These are phyloP conservation scores for Aspergillus quadrilineatus DNA, from an alignment of 2,329 filamentous ascomycete species.

Conservation along the genomic window DNA sequence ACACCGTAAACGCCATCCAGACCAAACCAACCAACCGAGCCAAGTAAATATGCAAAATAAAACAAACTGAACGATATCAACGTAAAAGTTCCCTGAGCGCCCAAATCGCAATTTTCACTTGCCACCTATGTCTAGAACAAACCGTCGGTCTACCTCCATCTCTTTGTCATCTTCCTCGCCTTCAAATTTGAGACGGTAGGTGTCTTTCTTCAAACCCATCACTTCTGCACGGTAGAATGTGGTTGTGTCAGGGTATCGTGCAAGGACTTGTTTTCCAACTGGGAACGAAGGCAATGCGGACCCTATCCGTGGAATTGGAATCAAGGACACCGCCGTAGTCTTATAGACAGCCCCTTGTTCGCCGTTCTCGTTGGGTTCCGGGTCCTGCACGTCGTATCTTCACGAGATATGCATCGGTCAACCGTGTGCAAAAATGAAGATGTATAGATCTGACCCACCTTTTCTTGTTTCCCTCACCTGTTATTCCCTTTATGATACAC, in stretches of 20 bases:
- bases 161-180: slow-evolving; percentile 72
- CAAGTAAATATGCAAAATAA: slow-evolving; percentile 1
- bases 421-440: slow-evolving; percentile 9
- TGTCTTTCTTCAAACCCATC: slow-evolving; percentile 61
- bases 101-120: slow-evolving; percentile 30
- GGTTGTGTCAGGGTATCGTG: slow-evolving; percentile 78
- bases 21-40: background rate
- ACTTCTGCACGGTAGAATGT: slow-evolving; percentile 85
- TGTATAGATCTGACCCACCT: slow-evolving; percentile 43
- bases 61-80: background rate
- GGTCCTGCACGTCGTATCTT: slow-evolving; percentile 76
- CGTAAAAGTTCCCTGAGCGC: background rate
- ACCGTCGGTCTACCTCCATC: slow-evolving; percentile 72
- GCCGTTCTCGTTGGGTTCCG: slow-evolving; percentile 69
- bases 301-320: slow-evolving; percentile 66
- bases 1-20: slow-evolving; percentile 2
- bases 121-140: slow-evolving; percentile 70
- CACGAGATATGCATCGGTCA: slow-evolving; percentile 15
- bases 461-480: slow-evolving; percentile 70
- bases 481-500: slow-evolving; percentile 72
- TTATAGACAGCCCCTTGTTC: slow-evolving; percentile 63
- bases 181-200: slow-evolving; percentile 67
- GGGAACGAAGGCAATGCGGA: slow-evolving; percentile 62
- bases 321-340: slow-evolving; percentile 72
- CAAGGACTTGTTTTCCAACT: slow-evolving; percentile 69